phyloP scores from a whole-genome alignment of 345 rosid genomes.

The Nephelium lappaceum region DNA sequence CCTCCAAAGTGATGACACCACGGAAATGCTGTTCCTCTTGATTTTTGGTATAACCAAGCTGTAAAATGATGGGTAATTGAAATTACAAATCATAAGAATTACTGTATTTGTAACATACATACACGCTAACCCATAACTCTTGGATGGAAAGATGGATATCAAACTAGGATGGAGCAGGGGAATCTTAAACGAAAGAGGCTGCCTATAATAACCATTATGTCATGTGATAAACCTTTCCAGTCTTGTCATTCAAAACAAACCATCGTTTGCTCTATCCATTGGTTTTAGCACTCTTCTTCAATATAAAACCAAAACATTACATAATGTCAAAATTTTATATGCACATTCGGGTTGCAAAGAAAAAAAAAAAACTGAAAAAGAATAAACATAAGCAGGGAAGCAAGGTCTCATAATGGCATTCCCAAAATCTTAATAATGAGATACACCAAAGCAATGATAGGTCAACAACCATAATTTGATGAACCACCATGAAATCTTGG shows the following conservation, averaged over 20 bases:
- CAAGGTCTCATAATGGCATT: not conserved
- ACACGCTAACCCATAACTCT: not conserved
- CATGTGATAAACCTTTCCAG: constrained; percentile 71
- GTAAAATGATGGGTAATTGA: constrained; percentile 22
- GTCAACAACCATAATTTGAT: not conserved
- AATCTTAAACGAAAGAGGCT: not conserved
- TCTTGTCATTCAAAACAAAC: constrained; percentile 93
- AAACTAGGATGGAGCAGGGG: not conserved
- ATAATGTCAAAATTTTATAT: constrained; percentile 9
- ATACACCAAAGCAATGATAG: not conserved
- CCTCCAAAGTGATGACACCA: constrained; percentile 88
- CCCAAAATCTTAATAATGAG: not conserved
- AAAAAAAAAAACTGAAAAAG: not conserved
- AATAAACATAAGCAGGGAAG: not conserved
- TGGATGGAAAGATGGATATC: not conserved
- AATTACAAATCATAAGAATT: constrained; percentile 3
- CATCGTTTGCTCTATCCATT: constrained; percentile 89
- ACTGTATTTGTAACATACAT: not conserved
- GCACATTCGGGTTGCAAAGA: not conserved
- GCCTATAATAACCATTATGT: not conserved
- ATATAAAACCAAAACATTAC: constrained; percentile 58
- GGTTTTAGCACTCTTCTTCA: constrained; percentile 89
- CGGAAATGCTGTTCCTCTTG: constrained; percentile 92
- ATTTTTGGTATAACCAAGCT: constrained; percentile 91
- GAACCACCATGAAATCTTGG: not conserved